Conservation (phyloP, 2,329 filamentous ascomycete genomes). For the Furcasterigmium furcatum region DNA sequence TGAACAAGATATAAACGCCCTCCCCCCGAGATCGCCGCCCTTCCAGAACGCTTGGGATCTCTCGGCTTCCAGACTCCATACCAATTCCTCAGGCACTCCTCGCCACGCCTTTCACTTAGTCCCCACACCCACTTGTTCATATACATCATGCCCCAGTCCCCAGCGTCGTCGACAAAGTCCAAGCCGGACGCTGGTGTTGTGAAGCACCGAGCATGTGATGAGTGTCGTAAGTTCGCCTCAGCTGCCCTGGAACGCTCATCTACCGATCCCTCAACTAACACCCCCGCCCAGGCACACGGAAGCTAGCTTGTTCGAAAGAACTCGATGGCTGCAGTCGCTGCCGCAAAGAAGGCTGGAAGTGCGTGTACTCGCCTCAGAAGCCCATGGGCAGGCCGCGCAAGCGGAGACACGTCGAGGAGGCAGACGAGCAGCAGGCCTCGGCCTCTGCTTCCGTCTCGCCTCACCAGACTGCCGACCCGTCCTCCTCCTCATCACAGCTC, state of each 20-base stretch:
- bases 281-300: slow-evolving; percentile 48
- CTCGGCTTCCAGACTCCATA: background rate
- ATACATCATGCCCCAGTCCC: slow-evolving; percentile 9
- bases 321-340: slow-evolving; percentile 57
- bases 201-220: slow-evolving; percentile 63
- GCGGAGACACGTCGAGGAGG: slow-evolving; percentile 35
- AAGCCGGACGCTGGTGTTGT: slow-evolving; percentile 18
- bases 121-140: background rate
- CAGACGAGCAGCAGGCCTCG: slow-evolving; percentile 7
- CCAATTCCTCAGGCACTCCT: slow-evolving; percentile 4
- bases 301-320: slow-evolving; percentile 64
- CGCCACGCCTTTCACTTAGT: slow-evolving; percentile 1
- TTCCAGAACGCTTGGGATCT: background rate
- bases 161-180: slow-evolving; percentile 5
- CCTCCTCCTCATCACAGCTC: slow-evolving; percentile 4
- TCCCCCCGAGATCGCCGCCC: background rate
- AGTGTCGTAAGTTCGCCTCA: slow-evolving; percentile 66
- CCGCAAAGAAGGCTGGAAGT: slow-evolving; percentile 50
- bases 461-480: background rate
- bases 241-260: too few species aligned
- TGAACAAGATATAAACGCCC: background rate
- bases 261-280: slow-evolving; percentile 2
- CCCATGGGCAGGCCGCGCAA: slow-evolving; percentile 65
- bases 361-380: slow-evolving; percentile 63
- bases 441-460: background rate